Evolutionary conservation across 345 rosid species (phyloP), one percentile per base, ranked within the genome.

Genomic region (Conringia planisiliqua): DNA sequence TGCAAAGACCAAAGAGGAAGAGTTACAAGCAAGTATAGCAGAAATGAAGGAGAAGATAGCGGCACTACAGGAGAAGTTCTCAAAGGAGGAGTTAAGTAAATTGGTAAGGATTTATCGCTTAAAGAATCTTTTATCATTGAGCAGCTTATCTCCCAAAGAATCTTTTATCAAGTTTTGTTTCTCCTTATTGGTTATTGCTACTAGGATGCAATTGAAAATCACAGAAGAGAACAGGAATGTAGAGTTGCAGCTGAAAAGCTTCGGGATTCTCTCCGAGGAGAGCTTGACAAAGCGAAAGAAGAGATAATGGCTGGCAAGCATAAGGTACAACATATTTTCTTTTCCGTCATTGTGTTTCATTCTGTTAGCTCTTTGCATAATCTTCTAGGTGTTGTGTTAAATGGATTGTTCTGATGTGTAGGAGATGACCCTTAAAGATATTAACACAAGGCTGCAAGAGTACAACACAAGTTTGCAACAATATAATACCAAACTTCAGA

Each of bases 391-490:
- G 32, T 52, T 52, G 17, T 55, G 11, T 38, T 67, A 32, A 68
- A 3, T n/a, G 66, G 39, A 44, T 35, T 44, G 47, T 61, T 11
- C 7, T 52, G 16, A 42, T 68, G 30, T 83, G 56, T 81, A 92
- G 99, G 86, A 81, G 39, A 66, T 54, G n/a, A 80, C 92, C 16
- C 86, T 85, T 42, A 94, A 89, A 40, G 91, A 88, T 63, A 86
- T 80, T 82, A 85, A 85, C 83, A 95, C 88, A 78, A 87, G 89
- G 67, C 63, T 84, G 74, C 96, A 92, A 76, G 98, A 89, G 77
- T 95, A 95, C 78, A 88, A 92, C 78, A 78, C 84, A 27, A 90
- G 88, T 78, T 81, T 95, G 64, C 99, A 89, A 51, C 97, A 88
- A 72, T 90, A 89, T 77, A 95, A 87, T 68, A 83, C 84, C 71